phyloP scores from a whole-genome alignment of 164 flowering plant genomes.

The Annona cherimola region DNA sequence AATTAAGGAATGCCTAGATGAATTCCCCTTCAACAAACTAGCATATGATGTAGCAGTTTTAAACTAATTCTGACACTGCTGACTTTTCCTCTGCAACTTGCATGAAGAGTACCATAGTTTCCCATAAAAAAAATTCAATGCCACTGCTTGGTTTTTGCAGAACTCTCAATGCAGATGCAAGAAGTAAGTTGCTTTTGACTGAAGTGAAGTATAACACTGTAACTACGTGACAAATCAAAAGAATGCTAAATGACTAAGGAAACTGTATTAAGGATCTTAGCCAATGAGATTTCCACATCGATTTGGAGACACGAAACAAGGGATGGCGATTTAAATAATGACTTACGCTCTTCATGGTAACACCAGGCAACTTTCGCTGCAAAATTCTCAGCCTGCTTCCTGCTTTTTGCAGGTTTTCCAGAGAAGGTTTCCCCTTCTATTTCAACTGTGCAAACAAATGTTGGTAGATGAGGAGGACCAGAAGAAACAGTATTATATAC shows the following conservation, averaged over 20 bases:
- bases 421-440: slow-evolving; percentile 31
- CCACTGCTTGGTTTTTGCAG: too few relatives aligned
- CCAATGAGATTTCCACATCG: not conserved
- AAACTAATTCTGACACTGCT: too few relatives aligned
- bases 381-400: slow-evolving; percentile 52
- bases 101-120: too few relatives aligned
- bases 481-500: slow-evolving; percentile 30
- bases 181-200: too few relatives aligned
- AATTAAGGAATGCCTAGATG: not conserved
- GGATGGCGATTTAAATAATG: not conserved
- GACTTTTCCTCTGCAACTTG: too few relatives aligned
- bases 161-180: too few relatives aligned
- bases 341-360: slow-evolving; percentile 37
- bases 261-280: not conserved
- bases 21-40: not conserved
- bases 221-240: not conserved
- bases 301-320: not conserved
- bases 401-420: slow-evolving; percentile 42
- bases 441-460: slow-evolving; percentile 40
- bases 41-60: too few relatives aligned
- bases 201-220: not conserved
- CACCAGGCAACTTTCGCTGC: slow-evolving; percentile 57
- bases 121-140: too few relatives aligned
- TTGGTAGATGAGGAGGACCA: slow-evolving; percentile 36
- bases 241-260: too few relatives aligned